A percentile compares a stretch with the other conserved stretches of the same genome.
Conservation (phyloP, 768 basidiomycete genomes). For the Epithele typhae region DNA sequence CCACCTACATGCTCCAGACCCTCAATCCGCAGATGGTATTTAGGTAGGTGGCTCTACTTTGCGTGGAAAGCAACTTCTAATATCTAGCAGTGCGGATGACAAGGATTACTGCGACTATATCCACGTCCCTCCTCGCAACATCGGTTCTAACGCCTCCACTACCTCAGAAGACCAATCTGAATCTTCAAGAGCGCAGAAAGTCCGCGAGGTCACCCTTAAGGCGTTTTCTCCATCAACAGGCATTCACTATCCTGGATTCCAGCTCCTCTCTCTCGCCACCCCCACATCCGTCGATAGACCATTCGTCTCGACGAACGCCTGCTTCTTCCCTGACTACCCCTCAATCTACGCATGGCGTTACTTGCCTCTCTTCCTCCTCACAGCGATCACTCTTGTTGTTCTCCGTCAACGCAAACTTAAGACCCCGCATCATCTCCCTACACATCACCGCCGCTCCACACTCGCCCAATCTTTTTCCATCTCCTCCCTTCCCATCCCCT, state of each 20-base stretch:
- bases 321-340: conserved; percentile 72
- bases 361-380: conserved; percentile 55
- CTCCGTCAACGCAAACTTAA: conserved; percentile 34
- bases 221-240: conserved; percentile 77
- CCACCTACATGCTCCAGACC: conserved; percentile 61
- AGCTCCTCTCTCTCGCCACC: conserved; percentile 68
- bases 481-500: conserved; percentile 11
- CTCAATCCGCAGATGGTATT: conserved; percentile 68
- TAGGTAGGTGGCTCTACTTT: conserved; percentile 41
- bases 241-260: conserved; percentile 76
- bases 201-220: conserved; percentile 84
- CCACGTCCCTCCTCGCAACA: conserved; percentile 38
- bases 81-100: conserved; percentile 72
- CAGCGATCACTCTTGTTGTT: conserved; percentile 42
- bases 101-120: conserved; percentile 84
- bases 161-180: neutral
- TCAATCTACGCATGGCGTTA: conserved; percentile 60
- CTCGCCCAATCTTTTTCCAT: conserved; percentile 11
- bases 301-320: conserved; percentile 63
- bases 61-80: neutral
- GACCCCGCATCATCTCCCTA: neutral
- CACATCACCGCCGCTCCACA: neutral
- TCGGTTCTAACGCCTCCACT: conserved; percentile 12
- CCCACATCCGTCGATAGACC: conserved; percentile 30
- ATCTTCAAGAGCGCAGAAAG: conserved; percentile 13